phyloP scores from a whole-genome alignment of 108 stramenopile species.

The Pseudonitzschia delicatissima region DNA sequence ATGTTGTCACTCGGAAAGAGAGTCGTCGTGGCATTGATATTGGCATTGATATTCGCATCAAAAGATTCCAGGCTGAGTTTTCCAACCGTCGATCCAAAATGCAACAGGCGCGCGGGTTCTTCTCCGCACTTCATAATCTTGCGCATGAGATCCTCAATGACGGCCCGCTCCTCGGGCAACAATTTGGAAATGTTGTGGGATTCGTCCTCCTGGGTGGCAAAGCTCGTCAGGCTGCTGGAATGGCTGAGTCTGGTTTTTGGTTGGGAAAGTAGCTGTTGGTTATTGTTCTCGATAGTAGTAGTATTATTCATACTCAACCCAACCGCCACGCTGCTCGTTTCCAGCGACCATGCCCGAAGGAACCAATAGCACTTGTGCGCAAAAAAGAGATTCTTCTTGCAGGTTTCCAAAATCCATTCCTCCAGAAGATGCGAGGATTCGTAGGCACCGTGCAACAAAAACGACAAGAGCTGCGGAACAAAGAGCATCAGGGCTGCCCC shows the following conservation, averaged over 20 bases:
- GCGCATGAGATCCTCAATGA: slow-evolving; percentile 67
- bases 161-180: slow-evolving; percentile 63
- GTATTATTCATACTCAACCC: neutral
- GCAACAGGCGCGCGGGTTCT: slow-evolving; percentile 48
- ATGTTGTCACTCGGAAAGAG: neutral
- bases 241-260: slow-evolving; percentile 18
- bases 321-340: slow-evolving; percentile 18
- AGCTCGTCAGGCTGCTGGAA: slow-evolving; percentile 32
- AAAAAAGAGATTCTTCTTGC: slow-evolving; percentile 66
- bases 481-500: slow-evolving; percentile 64
- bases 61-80: no score
- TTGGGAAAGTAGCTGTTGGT: neutral
- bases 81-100: slow-evolving; percentile 41
- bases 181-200: slow-evolving; percentile 33
- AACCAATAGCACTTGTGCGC: slow-evolving; percentile 90
- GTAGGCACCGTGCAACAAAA: slow-evolving; percentile 84
- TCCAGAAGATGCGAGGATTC: slow-evolving; percentile 66
- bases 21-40: neutral
- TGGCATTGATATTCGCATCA: no score
- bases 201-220: slow-evolving; percentile 20
- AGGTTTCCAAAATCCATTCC: slow-evolving; percentile 78
- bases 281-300: neutral
- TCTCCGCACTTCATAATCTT: slow-evolving; percentile 67
- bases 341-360: slow-evolving; percentile 77
- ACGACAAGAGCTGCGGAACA: slow-evolving; percentile 82